A percentile compares a stretch with the other conserved stretches of the same genome.
phyloP scores from a whole-genome alignment of 1,284 basidiomycete genomes.

The Caloboletus firmus region DNA sequence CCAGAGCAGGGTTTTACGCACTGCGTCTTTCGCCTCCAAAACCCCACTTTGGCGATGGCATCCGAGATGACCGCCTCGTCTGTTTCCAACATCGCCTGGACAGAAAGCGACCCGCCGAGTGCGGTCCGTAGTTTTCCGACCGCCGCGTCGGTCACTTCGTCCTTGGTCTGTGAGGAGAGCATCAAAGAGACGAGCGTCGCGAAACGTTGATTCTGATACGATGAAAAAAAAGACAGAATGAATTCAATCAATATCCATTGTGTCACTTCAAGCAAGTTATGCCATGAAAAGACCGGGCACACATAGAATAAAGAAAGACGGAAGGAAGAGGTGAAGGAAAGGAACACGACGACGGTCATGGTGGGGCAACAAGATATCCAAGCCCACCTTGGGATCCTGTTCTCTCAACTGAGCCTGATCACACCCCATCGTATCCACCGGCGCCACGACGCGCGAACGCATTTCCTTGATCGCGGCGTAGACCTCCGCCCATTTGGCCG shows the following conservation, averaged over 20 bases:
- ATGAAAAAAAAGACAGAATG: background rate
- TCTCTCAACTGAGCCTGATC: conserved; percentile 65
- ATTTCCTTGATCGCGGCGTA: conserved; percentile 80
- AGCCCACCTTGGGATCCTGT: conserved; percentile 61
- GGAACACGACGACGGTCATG: background rate
- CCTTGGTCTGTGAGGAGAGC: conserved; percentile 95
- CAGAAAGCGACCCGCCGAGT: conserved; percentile 75
- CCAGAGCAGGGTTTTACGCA: conserved; percentile 34
- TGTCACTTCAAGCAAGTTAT: too few species aligned
- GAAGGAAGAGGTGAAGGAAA: background rate
- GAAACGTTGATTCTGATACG: conserved; percentile 70
- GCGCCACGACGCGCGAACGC: conserved; percentile 71
- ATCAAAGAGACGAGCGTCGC: conserved; percentile 90
- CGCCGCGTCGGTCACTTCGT: conserved; percentile 86
- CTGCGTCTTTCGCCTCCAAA: conserved; percentile 88
- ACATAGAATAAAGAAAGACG: background rate
- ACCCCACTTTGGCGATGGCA: conserved; percentile 88
- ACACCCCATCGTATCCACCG: conserved; percentile 93
- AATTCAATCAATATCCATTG: background rate
- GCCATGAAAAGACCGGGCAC: background rate
- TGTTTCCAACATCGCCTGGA: conserved; percentile 71
- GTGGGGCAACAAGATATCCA: conserved; percentile 3
- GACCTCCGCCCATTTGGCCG: conserved; percentile 69
- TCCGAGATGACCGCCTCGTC: conserved; percentile 62
- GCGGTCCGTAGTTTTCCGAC: conserved; percentile 72